A percentile compares a stretch with the other conserved stretches of the same genome.
phyloP scores from a whole-genome alignment of 1,284 basidiomycete genomes.

The Boletus semigastroideus region DNA sequence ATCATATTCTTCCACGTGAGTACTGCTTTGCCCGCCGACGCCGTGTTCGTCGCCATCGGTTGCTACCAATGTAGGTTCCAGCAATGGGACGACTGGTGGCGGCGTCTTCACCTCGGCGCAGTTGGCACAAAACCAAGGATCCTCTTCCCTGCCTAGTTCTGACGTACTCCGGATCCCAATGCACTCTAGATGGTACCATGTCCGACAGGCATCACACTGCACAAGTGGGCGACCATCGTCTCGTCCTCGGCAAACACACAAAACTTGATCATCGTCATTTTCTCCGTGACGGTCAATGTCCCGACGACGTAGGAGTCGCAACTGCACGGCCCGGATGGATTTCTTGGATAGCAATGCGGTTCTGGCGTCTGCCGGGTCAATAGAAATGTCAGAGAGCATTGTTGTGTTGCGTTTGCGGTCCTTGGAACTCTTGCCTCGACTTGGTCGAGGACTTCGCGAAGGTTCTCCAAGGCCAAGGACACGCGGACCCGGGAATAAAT shows the following conservation, averaged over 20 bases:
- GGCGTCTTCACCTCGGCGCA: constrained; percentile 49
- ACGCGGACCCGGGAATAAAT: constrained; percentile 10
- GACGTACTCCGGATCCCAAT: constrained; percentile 61
- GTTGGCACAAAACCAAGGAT: constrained; percentile 68
- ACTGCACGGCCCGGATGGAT: constrained; percentile 58
- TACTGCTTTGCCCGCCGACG: constrained; percentile 2
- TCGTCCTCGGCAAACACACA: constrained; percentile 65
- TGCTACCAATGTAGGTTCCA: constrained; percentile 63
- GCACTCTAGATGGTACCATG: constrained; percentile 76
- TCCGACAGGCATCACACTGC: constrained; percentile 72
- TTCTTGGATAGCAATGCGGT: constrained; percentile 68
- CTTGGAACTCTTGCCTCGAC: constrained; percentile 55
- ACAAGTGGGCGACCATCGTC: constrained; percentile 71
- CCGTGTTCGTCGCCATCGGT: constrained; percentile 46
- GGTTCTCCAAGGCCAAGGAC: constrained; percentile 20
- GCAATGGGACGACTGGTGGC: constrained; percentile 35
- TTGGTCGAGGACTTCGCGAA: constrained; percentile 36
- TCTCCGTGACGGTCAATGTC: constrained; percentile 29
- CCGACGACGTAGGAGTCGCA: constrained; percentile 42
- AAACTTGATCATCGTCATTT: constrained; percentile 45
- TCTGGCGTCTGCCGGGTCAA: constrained; percentile 71
- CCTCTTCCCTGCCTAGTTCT: constrained; percentile 71
- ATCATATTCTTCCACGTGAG: constrained; percentile 42
- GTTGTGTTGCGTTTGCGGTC: constrained; percentile 18
- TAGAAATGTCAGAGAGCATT: constrained; percentile 47